phyloP scores from a whole-genome alignment of 179 eudicot species.

The Sideroxylon spinosum region DNA sequence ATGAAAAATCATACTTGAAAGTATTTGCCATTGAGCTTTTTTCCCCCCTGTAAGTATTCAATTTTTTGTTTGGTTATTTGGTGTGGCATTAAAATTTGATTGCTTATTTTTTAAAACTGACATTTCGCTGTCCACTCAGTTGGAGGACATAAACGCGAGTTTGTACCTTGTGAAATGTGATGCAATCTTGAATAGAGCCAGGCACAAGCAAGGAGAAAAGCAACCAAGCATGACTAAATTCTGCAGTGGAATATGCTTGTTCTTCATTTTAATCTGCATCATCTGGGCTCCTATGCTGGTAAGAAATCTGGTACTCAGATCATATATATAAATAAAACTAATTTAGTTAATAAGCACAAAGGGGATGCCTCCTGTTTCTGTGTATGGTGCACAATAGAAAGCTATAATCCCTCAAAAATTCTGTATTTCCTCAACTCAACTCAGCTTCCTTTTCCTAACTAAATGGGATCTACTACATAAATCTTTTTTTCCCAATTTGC shows the following conservation, averaged over 20 bases:
- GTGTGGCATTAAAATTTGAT: neutral
- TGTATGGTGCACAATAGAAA: neutral
- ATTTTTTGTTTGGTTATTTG: constrained; percentile 11
- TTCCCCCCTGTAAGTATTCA: neutral
- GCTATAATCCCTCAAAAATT: neutral
- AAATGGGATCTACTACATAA: no score
- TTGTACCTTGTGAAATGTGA: constrained; percentile 98
- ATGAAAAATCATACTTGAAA: constrained; percentile 5
- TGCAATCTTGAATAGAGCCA: constrained; percentile 70
- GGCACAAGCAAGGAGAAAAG: constrained; percentile 87
- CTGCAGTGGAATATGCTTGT: constrained; percentile 92
- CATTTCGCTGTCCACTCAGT: constrained; percentile 31
- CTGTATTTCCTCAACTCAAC: neutral
- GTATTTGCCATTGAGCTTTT: neutral
- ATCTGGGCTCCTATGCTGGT: constrained; percentile 99
- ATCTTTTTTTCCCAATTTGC: no score
- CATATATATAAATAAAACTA: neutral
- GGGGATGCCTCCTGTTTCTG: neutral
- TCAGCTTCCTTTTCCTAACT: no score
- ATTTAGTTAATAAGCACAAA: constrained; percentile 7
- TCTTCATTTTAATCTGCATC: constrained; percentile 81
- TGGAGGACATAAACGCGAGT: constrained; percentile 99
- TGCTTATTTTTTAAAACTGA: constrained; percentile 8
- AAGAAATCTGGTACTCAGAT: constrained; percentile 27
- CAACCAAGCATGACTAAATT: constrained; percentile 83